Percentiles rank a stretch among this genome's conserved stretches.
These are phyloP conservation scores for Hypoxylon sp. DNA, from an alignment of 2,329 filamentous ascomycete species.

Conservation along the genomic window DNA sequence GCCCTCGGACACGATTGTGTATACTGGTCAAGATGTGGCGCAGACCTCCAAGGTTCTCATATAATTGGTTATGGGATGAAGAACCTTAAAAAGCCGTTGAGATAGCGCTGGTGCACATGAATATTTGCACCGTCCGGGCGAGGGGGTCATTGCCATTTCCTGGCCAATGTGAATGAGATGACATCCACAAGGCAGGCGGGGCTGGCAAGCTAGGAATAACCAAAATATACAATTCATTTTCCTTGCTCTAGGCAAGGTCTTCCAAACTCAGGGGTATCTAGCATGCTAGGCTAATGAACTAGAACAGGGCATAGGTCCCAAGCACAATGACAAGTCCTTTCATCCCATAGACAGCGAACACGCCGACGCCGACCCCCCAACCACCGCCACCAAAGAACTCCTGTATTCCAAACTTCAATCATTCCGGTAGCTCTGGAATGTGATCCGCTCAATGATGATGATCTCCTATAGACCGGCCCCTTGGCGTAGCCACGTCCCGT, in stretches of 20 bases:
- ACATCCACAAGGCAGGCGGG: neutral
- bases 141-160: neutral
- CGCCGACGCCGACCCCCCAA: constrained; percentile 15
- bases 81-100: neutral
- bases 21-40: neutral
- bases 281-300: constrained; percentile 42
- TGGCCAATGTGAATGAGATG: neutral
- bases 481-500: neutral
- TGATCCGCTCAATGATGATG: neutral
- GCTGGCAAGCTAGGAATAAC: neutral
- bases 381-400: constrained; percentile 21
- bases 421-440: neutral
- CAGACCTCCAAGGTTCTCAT: neutral
- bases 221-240: constrained; percentile 13
- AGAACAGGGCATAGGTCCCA: constrained; percentile 16
- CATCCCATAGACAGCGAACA: constrained; percentile 20
- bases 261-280: constrained; percentile 46
- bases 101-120: neutral
- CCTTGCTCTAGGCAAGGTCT: constrained; percentile 8
- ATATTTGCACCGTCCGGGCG: neutral
- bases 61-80: neutral
- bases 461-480: neutral
- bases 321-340: constrained; percentile 5
- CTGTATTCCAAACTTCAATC: constrained; percentile 9
- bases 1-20: neutral